Conservation (phyloP, 768 basidiomycete species). For the Boletus sensibilis region DNA sequence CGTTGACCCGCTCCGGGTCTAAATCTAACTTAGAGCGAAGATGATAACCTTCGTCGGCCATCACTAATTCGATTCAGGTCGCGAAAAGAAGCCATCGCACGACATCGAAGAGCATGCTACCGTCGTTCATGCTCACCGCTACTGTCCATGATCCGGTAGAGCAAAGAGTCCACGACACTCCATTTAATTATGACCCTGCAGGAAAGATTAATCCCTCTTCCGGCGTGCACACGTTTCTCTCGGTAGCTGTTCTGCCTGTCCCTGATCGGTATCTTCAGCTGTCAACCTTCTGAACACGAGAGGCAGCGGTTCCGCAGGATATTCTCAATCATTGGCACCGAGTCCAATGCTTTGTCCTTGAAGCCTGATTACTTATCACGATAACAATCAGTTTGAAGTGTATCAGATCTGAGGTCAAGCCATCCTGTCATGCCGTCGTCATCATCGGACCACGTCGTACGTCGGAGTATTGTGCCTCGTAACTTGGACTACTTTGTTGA, state of each 20-base stretch:
- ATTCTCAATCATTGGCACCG: not conserved
- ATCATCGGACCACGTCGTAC: too few species aligned
- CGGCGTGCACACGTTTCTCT: not conserved
- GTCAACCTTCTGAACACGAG: not conserved
- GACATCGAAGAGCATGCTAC: not conserved
- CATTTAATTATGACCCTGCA: not conserved
- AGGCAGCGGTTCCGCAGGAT: not conserved
- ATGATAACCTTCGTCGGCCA: conserved; percentile 27
- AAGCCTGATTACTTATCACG: not conserved
- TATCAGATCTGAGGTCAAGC: too few species aligned
- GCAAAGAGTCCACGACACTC: not conserved
- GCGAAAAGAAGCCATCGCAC: conserved; percentile 13
- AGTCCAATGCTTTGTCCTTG: not conserved
- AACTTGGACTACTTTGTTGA: too few species aligned
- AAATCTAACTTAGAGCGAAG: conserved; percentile 22
- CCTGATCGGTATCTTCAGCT: not conserved
- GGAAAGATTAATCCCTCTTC: not conserved
- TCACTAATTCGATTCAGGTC: conserved; percentile 12
- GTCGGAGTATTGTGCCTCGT: too few species aligned
- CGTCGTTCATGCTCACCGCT: not conserved
- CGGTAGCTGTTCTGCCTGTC: not conserved
- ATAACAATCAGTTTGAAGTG: not conserved
- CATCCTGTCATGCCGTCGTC: too few species aligned
- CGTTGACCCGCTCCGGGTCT: not conserved
- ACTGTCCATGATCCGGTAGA: not conserved